Conservation (phyloP, 108 stramenopile genomes). For the Conticribra guillardii region DNA sequence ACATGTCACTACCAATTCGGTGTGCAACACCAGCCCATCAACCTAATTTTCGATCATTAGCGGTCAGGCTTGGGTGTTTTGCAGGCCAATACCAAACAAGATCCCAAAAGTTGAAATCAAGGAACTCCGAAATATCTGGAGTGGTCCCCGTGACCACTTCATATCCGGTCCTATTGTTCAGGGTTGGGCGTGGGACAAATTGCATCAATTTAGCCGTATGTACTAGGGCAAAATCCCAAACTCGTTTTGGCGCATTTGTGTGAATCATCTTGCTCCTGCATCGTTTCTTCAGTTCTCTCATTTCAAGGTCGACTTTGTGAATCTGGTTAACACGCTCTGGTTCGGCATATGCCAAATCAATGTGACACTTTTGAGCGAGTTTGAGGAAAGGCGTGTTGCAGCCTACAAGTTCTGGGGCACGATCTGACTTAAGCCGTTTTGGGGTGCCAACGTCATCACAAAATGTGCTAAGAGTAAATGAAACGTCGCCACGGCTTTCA, state of each 20-base stretch:
- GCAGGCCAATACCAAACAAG: slow-evolving; percentile 36
- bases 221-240: slow-evolving; percentile 43
- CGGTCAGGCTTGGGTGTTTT: neutral
- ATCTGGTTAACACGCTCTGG: slow-evolving; percentile 8
- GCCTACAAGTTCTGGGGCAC: neutral
- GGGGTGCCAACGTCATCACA: neutral
- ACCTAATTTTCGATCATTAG: slow-evolving; percentile 16
- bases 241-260: slow-evolving; percentile 12
- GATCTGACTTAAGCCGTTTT: neutral
- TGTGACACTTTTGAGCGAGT: neutral
- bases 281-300: slow-evolving; percentile 16
- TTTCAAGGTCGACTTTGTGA: slow-evolving; percentile 5
- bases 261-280: neutral
- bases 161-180: slow-evolving; percentile 5
- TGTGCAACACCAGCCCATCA: slow-evolving; percentile 53
- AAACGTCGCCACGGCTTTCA: neutral
- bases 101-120: slow-evolving; percentile 55
- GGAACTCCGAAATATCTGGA: slow-evolving; percentile 46
- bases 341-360: slow-evolving; percentile 5
- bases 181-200: neutral
- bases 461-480: neutral
- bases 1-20: slow-evolving; percentile 38
- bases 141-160: slow-evolving; percentile 44
- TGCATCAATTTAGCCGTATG: slow-evolving; percentile 20
- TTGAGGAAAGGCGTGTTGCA: neutral